Base-by-base conservation (phyloP, 495 filamentous ascomycete genomes). In the Chaetomium tenue region DNA sequence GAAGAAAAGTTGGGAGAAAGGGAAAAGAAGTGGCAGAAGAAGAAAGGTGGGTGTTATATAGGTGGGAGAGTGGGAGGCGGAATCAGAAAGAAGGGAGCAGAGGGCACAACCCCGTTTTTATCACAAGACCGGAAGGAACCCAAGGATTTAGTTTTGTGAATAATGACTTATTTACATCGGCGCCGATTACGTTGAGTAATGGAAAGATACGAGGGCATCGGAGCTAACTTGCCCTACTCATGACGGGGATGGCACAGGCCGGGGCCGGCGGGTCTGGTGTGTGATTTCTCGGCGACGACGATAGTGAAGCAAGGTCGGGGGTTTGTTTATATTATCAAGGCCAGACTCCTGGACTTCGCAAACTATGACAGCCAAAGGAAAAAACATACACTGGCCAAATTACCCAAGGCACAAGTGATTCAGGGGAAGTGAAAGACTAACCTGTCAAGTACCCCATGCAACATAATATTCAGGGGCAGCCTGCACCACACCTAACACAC, bases 161-260 rank as follows among this genome's bases (percentile, higher is more conserved):
- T 40, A 16, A 25, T 51, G 44, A 16, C 13, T 60, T 16, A 59
- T 37, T 23, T 25, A 2, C 33, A 25, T 18, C 40, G 1, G 15
- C 26, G n/a, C 58, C 58, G 30, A 7, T 5, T 37, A 60, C 28
- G 1, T 60, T 6, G n/a, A 18, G 9, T 13, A 0, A n/a, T 5
- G 44, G 2, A 12, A 11, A 22, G 2, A 12, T 22, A 30, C 22
- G 58, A 39, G 22, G 15, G 16, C 22, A 44, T 15, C 23, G 18
- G 37, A 16, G 33, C 6, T 26, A 6, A 23, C 8, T 51, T 37
- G 46, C 28, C 25, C 25, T 26, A 30, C 20, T 20, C 50, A 26
- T 20, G 37, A 28, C 37, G 22, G 50, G 16, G 33, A 7, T 54
- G 48, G 60, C 48, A 62, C 48, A 54, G 50, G 9, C 60, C 60